These are phyloP conservation scores for Penicillium sp. DNA, from an alignment of 2,329 filamentous ascomycete genomes.

Conservation along the genomic window DNA sequence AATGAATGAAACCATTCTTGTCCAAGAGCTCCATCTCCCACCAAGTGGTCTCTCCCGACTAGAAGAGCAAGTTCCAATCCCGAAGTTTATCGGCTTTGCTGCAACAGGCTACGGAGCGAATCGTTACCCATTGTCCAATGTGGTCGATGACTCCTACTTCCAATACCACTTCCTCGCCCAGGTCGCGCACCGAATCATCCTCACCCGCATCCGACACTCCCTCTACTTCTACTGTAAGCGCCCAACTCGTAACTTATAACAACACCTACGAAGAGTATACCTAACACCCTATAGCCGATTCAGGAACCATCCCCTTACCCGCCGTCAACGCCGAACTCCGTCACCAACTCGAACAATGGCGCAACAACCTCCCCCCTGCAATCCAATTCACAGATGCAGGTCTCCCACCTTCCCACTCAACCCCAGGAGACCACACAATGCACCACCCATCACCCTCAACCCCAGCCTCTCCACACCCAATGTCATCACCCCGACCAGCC, in stretches of 20 bases:
- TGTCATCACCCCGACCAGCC: conserved; percentile 17
- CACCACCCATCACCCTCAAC: conserved; percentile 22
- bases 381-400: conserved; percentile 46
- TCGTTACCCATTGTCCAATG: conserved; percentile 31
- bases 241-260: not conserved
- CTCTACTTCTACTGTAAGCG: conserved; percentile 50
- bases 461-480: conserved; percentile 18
- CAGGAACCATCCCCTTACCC: conserved; percentile 47
- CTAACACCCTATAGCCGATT: conserved; percentile 32
- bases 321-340: conserved; percentile 53
- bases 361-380: conserved; percentile 49
- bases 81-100: conserved; percentile 52
- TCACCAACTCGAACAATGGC: conserved; percentile 58
- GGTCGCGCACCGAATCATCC: conserved; percentile 56
- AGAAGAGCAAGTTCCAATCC: conserved; percentile 54
- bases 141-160: conserved; percentile 55
- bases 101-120: conserved; percentile 33
- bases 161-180: conserved; percentile 60
- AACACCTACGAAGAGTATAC: not conserved
- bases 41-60: conserved; percentile 52
- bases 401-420: conserved; percentile 13
- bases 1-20: conserved; percentile 57
- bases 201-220: conserved; percentile 54
- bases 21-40: conserved; percentile 55
- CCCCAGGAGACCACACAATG: conserved; percentile 20